A percentile compares a stretch with the other conserved stretches of the same genome.
Conservation (phyloP, 2,329 filamentous ascomycete genomes). For the Aureobasidium vineae region DNA sequence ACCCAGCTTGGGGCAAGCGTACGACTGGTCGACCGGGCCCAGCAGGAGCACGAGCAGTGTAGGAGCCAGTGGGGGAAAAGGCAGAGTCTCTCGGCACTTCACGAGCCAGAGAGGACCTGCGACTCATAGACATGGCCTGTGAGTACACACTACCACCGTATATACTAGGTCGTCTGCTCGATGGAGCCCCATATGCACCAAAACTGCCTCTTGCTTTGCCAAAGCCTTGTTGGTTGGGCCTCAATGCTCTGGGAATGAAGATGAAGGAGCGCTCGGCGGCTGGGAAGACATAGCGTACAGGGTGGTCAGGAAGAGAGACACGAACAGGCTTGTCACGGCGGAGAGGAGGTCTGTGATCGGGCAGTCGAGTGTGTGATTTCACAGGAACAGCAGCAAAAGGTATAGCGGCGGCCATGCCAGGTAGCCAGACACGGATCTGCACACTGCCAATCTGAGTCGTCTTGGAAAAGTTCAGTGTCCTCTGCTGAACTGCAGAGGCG, state of each 20-base stretch:
- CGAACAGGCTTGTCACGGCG: slow-evolving; percentile 95
- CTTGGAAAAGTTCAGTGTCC: slow-evolving; percentile 62
- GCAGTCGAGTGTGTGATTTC: slow-evolving; percentile 89
- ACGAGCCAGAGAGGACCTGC: slow-evolving; percentile 74
- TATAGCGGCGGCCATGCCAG: slow-evolving; percentile 69
- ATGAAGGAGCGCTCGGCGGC: slow-evolving; percentile 90
- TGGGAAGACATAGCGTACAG: slow-evolving; percentile 87
- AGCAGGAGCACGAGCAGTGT: slow-evolving; percentile 60
- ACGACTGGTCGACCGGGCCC: slow-evolving; percentile 63
- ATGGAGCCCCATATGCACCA: slow-evolving; percentile 57
- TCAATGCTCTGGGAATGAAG: slow-evolving; percentile 90
- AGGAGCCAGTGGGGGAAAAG: slow-evolving; percentile 75
- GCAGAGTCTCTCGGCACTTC: slow-evolving; percentile 69
- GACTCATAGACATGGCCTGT: slow-evolving; percentile 82
- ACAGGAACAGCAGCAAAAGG: slow-evolving; percentile 73
- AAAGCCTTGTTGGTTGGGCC: slow-evolving; percentile 84
- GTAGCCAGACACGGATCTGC: slow-evolving; percentile 77
- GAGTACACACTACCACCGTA: slow-evolving; percentile 80
- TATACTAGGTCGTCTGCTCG: slow-evolving; percentile 74
- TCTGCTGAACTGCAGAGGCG: slow-evolving; percentile 23
- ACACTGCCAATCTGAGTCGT: slow-evolving; percentile 82
- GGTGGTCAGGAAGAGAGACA: slow-evolving; percentile 78
- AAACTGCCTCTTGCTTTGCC: slow-evolving; percentile 66
- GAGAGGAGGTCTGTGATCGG: slow-evolving; percentile 89
- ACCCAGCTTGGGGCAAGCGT: slow-evolving; percentile 67